These are phyloP conservation scores for Erysimum cheiri DNA, from an alignment of 441 rosid species.

Conservation along the genomic window DNA sequence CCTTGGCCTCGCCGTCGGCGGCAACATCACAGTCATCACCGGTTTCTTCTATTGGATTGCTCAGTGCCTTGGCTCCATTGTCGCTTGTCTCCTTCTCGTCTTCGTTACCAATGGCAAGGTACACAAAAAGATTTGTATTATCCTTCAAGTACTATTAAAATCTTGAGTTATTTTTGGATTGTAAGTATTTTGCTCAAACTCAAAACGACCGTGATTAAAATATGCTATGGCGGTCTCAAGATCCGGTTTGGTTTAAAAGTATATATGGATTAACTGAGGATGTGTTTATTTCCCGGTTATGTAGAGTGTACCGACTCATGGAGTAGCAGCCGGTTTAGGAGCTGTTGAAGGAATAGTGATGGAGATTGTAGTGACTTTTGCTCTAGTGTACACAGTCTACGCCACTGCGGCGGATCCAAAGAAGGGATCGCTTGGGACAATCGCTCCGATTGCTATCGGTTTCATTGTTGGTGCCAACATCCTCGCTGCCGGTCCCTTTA, in stretches of 20 bases:
- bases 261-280: constrained; percentile 10
- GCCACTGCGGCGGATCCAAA: constrained; percentile 92
- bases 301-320: constrained; percentile 82
- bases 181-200: neutral
- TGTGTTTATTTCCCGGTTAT: constrained; percentile 6
- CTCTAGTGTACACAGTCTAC: constrained; percentile 78
- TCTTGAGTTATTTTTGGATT: neutral
- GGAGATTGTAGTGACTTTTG: constrained; percentile 87
- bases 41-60: constrained; percentile 90
- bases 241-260: constrained; percentile 4
- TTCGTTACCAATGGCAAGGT: constrained; percentile 68
- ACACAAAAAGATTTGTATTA: neutral
- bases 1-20: constrained; percentile 83
- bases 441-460: constrained; percentile 94
- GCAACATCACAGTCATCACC: constrained; percentile 75
- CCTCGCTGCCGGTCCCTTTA: constrained; percentile 89
- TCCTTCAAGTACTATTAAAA: neutral
- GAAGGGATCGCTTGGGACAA: constrained; percentile 73
- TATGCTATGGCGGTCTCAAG: neutral
- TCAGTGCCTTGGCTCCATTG: constrained; percentile 84
- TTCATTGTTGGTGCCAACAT: constrained; percentile 93
- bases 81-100: constrained; percentile 82
- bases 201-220: constrained; percentile 35
- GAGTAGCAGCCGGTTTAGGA: constrained; percentile 69
- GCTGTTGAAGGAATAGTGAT: constrained; percentile 65